Evolutionary conservation across 306 rosid species (phyloP), one percentile per base, ranked within the genome.

Genomic region (Cyamopsis tetragonoloba): DNA sequence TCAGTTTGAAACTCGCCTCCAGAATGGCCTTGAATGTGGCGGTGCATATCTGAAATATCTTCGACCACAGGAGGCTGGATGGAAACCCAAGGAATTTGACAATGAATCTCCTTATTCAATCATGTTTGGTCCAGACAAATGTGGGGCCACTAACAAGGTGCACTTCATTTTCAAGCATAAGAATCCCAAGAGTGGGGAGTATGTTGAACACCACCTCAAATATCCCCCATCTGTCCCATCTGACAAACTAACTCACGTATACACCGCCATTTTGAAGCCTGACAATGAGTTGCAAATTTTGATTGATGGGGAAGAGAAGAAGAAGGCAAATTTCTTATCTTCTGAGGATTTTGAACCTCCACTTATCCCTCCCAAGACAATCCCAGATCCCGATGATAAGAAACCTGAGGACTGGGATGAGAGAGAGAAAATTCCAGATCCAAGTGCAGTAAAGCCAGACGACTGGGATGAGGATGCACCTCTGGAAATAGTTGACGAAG

Each of bases 391-490:
- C 12, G 87, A 86, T 12, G 99, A 93, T 76, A 85, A 79, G 77
- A 93, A 90, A 64, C 99, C 99, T 11, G 95, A 86, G 84, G 99
- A 95, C 68, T 95, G 99, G 99, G 99, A 95, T 42, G 99, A 95
- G 81, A 78, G 95, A 51, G 92, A 82, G 3, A 90, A 90, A 70
- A 95, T 95, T 76, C 92, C 96, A 5, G 99, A 95, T 65, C 85
- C 95, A 7, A 31, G 12, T 80, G 99, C 99, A 17, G 91, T 81
- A 18, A 95, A 95, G 85, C 99, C 99, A 48, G 99, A 90, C 51
- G 97, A 95, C 37, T 95, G 99, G 99, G 99, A 95, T 37, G 97
- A 95, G 86, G 89, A 95, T 65, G 97, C 99, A 43, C 92, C 97
- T 18, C 19, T 95, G 78, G 99, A 95, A 82, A 88, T 95, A 59